phyloP scores from a whole-genome alignment of 2,329 filamentous ascomycete species.

The Aureobasidium sp. region DNA sequence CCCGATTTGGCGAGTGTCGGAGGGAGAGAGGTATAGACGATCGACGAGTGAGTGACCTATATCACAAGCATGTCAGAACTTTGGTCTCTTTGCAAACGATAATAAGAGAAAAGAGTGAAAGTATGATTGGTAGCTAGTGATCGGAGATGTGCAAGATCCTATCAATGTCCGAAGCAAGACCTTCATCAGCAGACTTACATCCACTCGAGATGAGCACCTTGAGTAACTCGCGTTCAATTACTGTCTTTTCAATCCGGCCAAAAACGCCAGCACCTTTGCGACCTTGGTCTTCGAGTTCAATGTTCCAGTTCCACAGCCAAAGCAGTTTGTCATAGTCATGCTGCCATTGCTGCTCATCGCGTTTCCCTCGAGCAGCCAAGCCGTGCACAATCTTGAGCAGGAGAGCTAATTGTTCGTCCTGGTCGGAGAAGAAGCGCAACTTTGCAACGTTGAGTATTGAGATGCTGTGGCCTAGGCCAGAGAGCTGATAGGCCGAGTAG shows the following conservation, averaged over 20 bases:
- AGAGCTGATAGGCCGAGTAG: constrained; percentile 39
- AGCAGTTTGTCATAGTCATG: constrained; percentile 55
- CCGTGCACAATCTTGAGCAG: constrained; percentile 52
- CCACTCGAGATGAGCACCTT: constrained; percentile 50
- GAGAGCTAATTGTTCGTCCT: constrained; percentile 55
- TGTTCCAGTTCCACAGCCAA: constrained; percentile 68
- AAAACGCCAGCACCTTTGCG: constrained; percentile 41
- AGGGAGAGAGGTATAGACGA: constrained; percentile 50
- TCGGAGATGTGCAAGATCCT: constrained; percentile 4
- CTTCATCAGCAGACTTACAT: constrained; percentile 23
- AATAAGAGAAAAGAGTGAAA: not conserved
- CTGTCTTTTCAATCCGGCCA: constrained; percentile 51
- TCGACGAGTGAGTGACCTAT: constrained; percentile 20
- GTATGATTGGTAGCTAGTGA: not conserved
- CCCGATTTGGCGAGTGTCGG: not conserved
- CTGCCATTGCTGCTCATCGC: constrained; percentile 57
- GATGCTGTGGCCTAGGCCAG: constrained; percentile 32
- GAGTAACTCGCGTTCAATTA: constrained; percentile 63
- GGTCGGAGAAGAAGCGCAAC: constrained; percentile 55
- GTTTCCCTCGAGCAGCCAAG: constrained; percentile 40
- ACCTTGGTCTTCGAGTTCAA: constrained; percentile 33
- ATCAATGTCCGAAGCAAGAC: constrained; percentile 2
- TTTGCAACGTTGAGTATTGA: constrained; percentile 43
- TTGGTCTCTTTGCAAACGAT: not conserved
- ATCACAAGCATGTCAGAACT: not conserved